These are phyloP conservation scores for Peniophora sp. DNA, from an alignment of 1,284 basidiomycete genomes.

Conservation along the genomic window DNA sequence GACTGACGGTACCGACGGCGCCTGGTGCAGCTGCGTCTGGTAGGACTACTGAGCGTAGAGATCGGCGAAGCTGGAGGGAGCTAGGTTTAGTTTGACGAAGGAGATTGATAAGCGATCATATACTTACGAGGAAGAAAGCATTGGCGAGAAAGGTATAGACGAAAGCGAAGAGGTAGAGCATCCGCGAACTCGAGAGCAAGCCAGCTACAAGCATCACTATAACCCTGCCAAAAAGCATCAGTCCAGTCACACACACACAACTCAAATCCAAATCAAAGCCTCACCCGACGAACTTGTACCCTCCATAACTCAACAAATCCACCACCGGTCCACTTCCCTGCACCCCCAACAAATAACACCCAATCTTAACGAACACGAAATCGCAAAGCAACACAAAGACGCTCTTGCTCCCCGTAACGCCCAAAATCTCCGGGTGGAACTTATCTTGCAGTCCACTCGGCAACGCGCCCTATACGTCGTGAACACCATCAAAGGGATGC, in stretches of 20 bases:
- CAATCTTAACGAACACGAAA: slow-evolving; percentile 74
- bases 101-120: too few relatives aligned
- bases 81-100: background rate
- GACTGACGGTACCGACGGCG: slow-evolving; percentile 60
- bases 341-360: slow-evolving; percentile 51
- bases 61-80: slow-evolving; percentile 75
- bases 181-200: slow-evolving; percentile 51
- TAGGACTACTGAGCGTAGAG: slow-evolving; percentile 84
- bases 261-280: too few relatives aligned
- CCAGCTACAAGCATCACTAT: slow-evolving; percentile 62
- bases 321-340: slow-evolving; percentile 67
- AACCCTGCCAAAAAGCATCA: slow-evolving; percentile 39
- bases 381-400: slow-evolving; percentile 78
- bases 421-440: slow-evolving; percentile 90
- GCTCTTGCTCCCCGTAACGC: slow-evolving; percentile 79
- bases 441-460: slow-evolving; percentile 77
- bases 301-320: slow-evolving; percentile 77
- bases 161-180: slow-evolving; percentile 69
- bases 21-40: slow-evolving; percentile 45
- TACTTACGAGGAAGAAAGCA: slow-evolving; percentile 89
- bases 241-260: background rate
- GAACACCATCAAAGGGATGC: slow-evolving; percentile 95
- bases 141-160: slow-evolving; percentile 84
- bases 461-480: slow-evolving; percentile 88
- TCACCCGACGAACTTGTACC: slow-evolving; percentile 98